Evolutionary conservation across 345 rosid genomes (phyloP), one percentile per base, ranked within the genome.

Genomic region (Acer yangbiense): DNA sequence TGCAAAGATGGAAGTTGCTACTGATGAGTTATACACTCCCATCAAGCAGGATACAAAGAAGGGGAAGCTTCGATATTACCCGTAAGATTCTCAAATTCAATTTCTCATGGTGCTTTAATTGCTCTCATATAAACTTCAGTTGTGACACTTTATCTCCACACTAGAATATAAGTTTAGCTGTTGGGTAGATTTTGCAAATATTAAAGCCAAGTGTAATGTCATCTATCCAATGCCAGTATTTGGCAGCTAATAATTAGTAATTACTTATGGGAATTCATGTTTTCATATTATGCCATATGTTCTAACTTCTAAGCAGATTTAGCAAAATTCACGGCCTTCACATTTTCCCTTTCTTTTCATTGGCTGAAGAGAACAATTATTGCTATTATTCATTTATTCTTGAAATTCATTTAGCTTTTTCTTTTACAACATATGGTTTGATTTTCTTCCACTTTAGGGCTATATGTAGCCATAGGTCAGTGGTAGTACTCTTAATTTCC

Each of bases 1-100:
- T 79, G 98, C 98, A 0, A 97, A 97, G 85, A 97, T 97, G 98
- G 99, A 97, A 90, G 87, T 93, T 87, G 98, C 98, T 72, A 97
- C 98, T 20, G 97, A 93, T 64, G 98, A 97, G 85, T 83, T 78
- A 20, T 90, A 78, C 90, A 96, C 98, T 81, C 98, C 97, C 41
- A 96, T 94, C 80, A 94, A 94, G 88, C 98, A 94, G 83, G 98
- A 92, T 66, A 92, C 92, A 0, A 90, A 92, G 80, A 87, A 90
- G 85, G 96, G 96, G 14, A 92, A 92, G 57, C 89, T 87, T 66
- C 79, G 94, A 83, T 92, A 87, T 52, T 92, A 90, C 39, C 92
- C 94, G 96, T 90, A 82, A 82, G 96, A 81, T 71, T 65, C 23
- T 27, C 65, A 76, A 29, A 17, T 67, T 66, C 18, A 21, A 18